Evolutionary conservation across 192 early-diverging fungal species (phyloP).

Genomic region (Coemansia sp.): DNA sequence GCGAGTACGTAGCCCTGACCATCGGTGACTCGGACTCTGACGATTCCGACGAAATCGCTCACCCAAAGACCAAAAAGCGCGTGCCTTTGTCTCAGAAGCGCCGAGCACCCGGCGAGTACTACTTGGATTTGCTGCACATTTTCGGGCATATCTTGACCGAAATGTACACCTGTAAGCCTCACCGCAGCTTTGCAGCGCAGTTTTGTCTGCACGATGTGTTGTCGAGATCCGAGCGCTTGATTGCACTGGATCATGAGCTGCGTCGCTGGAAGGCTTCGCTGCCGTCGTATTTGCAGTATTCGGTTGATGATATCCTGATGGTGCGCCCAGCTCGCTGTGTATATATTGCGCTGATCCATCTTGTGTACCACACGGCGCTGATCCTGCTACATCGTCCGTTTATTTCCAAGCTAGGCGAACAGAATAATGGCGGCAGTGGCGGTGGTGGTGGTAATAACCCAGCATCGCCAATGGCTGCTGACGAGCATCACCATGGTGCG

Average conservation of each 20-base stretch:
- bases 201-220: slow-evolving; percentile 39
- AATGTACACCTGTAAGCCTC: slow-evolving; percentile 52
- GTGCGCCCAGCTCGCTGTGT: slow-evolving; percentile 36
- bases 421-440: neutral
- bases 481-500: neutral
- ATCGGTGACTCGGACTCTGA: slow-evolving; percentile 36
- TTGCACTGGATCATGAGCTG: slow-evolving; percentile 45
- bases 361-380: slow-evolving; percentile 50
- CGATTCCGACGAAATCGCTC: slow-evolving; percentile 8
- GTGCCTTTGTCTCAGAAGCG: slow-evolving; percentile 7
- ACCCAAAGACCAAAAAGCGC: neutral
- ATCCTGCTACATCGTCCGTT: slow-evolving; percentile 52
- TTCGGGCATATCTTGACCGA: slow-evolving; percentile 42
- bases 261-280: slow-evolving; percentile 44
- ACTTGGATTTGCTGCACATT: slow-evolving; percentile 43
- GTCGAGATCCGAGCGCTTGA: slow-evolving; percentile 36
- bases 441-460: no score
- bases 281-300: slow-evolving; percentile 39
- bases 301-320: slow-evolving; percentile 32
- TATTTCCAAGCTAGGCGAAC: slow-evolving; percentile 34
- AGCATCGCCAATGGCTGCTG: slow-evolving; percentile 3
- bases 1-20: slow-evolving; percentile 31
- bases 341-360: slow-evolving; percentile 43
- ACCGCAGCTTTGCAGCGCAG: slow-evolving; percentile 18
- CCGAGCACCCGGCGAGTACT: slow-evolving; percentile 32